Evolutionary conservation across 306 rosid genomes (phyloP).

Genomic region (Fagus crenata): DNA sequence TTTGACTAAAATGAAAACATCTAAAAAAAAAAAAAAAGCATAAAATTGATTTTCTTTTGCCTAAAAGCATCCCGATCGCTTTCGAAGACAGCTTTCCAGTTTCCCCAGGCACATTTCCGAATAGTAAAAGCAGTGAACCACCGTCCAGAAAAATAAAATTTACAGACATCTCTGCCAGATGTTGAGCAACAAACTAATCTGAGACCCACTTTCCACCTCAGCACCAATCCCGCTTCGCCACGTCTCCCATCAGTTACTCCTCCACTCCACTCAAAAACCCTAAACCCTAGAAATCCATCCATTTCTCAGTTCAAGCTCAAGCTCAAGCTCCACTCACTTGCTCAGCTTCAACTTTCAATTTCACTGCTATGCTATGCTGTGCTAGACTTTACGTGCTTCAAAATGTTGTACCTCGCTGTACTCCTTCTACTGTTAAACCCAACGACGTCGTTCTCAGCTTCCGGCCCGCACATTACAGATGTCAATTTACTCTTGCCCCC

Average conservation of each 20-base stretch:
- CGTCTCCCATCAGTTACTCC: background rate
- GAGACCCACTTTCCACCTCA: background rate
- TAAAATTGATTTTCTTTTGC: too few relatives aligned
- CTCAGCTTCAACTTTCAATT: background rate
- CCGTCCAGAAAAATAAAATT: background rate
- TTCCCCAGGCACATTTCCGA: too few relatives aligned
- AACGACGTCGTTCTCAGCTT: slow-evolving; percentile 40
- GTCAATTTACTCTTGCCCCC: slow-evolving; percentile 84
- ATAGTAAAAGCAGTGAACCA: background rate
- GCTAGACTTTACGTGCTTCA: background rate
- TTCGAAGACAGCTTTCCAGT: too few relatives aligned
- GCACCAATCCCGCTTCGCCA: slow-evolving; percentile 17
- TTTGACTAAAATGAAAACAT: too few relatives aligned
- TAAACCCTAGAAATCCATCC: slow-evolving; percentile 11
- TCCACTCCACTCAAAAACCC: slow-evolving; percentile 17
- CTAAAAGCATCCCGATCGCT: too few relatives aligned
- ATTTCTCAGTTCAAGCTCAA: background rate
- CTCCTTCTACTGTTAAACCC: slow-evolving; percentile 18
- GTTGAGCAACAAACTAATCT: background rate
- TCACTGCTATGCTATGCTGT: background rate
- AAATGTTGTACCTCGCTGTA: slow-evolving; percentile 33
- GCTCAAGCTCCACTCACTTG: background rate
- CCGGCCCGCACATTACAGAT: slow-evolving; percentile 92
- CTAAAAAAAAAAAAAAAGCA: too few relatives aligned
- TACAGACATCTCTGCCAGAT: background rate